Evolutionary conservation across 2,329 filamentous ascomycete species (phyloP), one percentile per base, ranked within the genome.

Genomic region (Coniochaeta prunicola): DNA sequence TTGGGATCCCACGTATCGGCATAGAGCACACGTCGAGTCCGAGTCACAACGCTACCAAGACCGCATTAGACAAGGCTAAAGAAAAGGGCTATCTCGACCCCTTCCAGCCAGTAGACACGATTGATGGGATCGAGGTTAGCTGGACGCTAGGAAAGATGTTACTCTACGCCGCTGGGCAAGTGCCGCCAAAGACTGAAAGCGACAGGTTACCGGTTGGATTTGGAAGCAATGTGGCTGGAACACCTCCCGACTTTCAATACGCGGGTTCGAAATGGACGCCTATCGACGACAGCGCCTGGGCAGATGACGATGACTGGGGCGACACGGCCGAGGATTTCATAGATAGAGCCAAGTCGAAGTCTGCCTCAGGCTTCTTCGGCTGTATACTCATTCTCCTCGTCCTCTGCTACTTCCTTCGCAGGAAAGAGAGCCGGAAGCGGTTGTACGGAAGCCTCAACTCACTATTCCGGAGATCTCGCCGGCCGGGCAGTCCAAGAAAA

Each of bases 61-160:
- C 84, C 54, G 78, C 89, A 0, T 71, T 89, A 4, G 82, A 88
- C 45, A 81, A 84, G 15, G 85, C 85, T 2, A 89, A 91, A 70
- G 80, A 85, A 33, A 88, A 89, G 65, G 89, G 89, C 0, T 94
- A 90, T 66, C 72, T 91, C 4, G 88, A 94, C 65, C 85, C 93
- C 0, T 99, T 99, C 76, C 90, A 93, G 70, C 91, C 94, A 0
- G 89, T 97, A 31, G 87, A 99, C 73, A 94, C 94, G 72, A 92
- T 99, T 64, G 86, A 92, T 65, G 90, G 87, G 19, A 88, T 92
- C 7, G 96, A 99, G 76, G 88, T 99, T 19, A 96, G 91, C 76
- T 99, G 94, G 94, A 97, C 94, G 0, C 77, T 99, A 5, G 94
- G 94, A 1, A 96, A 97, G 70, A 97, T 97, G 82, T 84, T 99